Evolutionary conservation across 2,329 filamentous ascomycete genomes (phyloP), one percentile per base, ranked within the genome.

Genomic region (Ceratocystis cubensis): DNA sequence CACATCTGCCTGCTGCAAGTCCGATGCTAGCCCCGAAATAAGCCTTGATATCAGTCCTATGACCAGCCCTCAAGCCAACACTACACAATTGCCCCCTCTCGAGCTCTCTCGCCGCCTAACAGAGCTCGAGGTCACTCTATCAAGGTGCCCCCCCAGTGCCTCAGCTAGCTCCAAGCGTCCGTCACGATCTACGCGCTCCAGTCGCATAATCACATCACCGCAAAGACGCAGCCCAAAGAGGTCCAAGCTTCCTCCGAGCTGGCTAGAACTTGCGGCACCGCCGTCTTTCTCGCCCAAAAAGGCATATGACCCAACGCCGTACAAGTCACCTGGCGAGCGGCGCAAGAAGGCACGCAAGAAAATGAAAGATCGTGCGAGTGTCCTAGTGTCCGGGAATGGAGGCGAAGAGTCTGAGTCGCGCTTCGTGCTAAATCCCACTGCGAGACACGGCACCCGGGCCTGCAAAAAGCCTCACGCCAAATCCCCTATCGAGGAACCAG

Each of bases 301-400:
- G 25, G 53, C 41, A n/a, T 65, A 65, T 44, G 64, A 65, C 28
- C 53, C 64, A 17, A 65, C 53, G 10, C 64, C 64, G 2, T 65
- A 65, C 44, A 45, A 20, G 25, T 44, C 64, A 8, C 64, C 64
- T 5, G 44, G 53, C 13, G 44, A 65, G 41, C 53, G 57, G 10
- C 64, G 56, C 25, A 65, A 65, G 64, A 65, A 61, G 57, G 44
- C 44, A 8, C 64, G 64, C 53, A 61, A 59, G 56, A 59, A 48
- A 44, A 57, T 57, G 53, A 57, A 57, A 28, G 53, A 57, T n/a
- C 53, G 53, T 15, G 30, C 22, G 22, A 57, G 28, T 28, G 6
- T 57, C 3, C 25, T 57, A 13, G 53, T 15, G 22, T 28, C 28
- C 10, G 22, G 53, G 17, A 28, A 28, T 30, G 10, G 53, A 15